These are phyloP conservation scores for Aquilaria agallochum DNA, from an alignment of 441 rosid genomes.

Conservation along the genomic window DNA sequence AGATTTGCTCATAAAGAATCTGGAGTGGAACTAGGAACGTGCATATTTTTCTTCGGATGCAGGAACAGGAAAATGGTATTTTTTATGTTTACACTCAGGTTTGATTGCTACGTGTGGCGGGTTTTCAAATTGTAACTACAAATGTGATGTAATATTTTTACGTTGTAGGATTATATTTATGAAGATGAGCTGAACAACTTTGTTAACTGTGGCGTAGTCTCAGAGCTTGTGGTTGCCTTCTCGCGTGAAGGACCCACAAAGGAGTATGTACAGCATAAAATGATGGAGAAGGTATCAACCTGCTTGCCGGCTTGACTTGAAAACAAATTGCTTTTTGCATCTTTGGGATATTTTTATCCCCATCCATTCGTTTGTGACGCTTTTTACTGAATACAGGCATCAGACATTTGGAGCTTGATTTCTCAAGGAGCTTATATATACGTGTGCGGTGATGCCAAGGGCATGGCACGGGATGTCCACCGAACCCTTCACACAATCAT, in stretches of 20 bases:
- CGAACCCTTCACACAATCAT: conserved; percentile 51
- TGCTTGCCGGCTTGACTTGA: conserved; percentile 9
- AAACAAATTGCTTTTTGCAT: neutral
- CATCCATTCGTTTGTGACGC: neutral
- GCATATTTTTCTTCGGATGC: conserved; percentile 94
- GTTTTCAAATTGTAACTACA: neutral
- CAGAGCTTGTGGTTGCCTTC: conserved; percentile 86
- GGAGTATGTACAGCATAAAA: conserved; percentile 92
- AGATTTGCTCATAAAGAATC: conserved; percentile 72
- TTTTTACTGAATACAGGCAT: conserved; percentile 28
- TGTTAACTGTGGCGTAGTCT: conserved; percentile 66
- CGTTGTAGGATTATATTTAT: conserved; percentile 79
- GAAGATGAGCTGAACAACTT: conserved; percentile 80
- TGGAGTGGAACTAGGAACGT: conserved; percentile 78
- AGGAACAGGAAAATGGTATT: conserved; percentile 77
- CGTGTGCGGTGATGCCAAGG: conserved; percentile 84
- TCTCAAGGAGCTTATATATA: conserved; percentile 58
- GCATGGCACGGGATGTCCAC: conserved; percentile 77
- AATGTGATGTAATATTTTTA: neutral
- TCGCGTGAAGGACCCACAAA: conserved; percentile 97
- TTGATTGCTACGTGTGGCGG: neutral
- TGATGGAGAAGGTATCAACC: conserved; percentile 75
- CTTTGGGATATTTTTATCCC: neutral
- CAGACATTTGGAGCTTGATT: conserved; percentile 50
- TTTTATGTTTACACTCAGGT: conserved; percentile 15